Percentiles rank a stretch among this genome's conserved stretches.
phyloP scores from a whole-genome alignment of 805 yeast species.

The Metschnikowia lunata region DNA sequence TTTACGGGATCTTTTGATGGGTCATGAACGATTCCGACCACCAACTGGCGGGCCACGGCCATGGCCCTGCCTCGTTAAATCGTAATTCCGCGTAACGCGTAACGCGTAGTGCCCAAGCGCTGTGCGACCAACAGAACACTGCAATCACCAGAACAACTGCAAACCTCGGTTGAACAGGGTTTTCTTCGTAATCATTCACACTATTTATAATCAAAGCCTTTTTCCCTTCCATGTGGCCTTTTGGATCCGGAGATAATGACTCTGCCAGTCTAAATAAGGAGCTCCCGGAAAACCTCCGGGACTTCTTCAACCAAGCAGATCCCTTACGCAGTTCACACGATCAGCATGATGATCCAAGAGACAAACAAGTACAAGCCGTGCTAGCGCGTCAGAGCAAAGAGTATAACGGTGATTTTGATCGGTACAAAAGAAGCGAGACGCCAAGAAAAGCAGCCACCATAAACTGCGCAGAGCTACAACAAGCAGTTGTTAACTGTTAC shows the following conservation, averaged over 20 bases:
- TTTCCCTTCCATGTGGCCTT: conserved; percentile 10
- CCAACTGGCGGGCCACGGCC: too few relatives aligned
- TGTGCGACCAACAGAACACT: neutral
- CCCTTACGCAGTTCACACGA: conserved; percentile 19
- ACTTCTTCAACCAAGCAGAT: conserved; percentile 28
- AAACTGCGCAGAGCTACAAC: conserved; percentile 40
- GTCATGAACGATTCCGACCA: too few relatives aligned
- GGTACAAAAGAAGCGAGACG: conserved; percentile 27
- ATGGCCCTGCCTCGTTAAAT: too few relatives aligned
- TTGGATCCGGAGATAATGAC: conserved; percentile 3
- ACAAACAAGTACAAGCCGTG: conserved; percentile 24
- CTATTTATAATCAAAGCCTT: too few relatives aligned
- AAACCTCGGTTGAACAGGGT: too few relatives aligned
- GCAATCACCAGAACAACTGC: too few relatives aligned
- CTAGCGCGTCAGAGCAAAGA: conserved; percentile 15
- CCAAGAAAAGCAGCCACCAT: conserved; percentile 24
- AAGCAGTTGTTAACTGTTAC: conserved; percentile 34
- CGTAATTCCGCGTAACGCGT: too few relatives aligned
- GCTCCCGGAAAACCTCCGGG: conserved; percentile 30
- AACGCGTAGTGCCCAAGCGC: neutral
- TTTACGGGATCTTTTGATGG: too few relatives aligned
- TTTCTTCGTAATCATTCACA: too few relatives aligned
- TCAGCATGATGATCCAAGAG: conserved; percentile 18
- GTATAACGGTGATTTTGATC: conserved; percentile 27
- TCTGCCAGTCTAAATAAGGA: conserved; percentile 29